Conservation (phyloP, 2,329 filamentous ascomycete species). For the Berkeleyomyces basicola region DNA sequence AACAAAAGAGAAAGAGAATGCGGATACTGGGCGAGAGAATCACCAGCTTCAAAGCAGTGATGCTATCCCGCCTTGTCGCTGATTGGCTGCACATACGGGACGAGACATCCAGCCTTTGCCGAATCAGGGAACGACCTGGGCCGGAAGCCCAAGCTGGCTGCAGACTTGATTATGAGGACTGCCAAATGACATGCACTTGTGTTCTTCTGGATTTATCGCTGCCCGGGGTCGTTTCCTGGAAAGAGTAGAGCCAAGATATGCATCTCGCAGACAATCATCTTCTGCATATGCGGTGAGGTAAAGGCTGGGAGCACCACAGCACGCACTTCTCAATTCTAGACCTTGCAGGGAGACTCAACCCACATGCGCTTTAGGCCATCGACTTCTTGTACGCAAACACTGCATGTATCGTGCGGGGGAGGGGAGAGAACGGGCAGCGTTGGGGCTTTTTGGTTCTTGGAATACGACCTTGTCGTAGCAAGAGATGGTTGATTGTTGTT, state of each 20-base stretch:
- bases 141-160: background rate
- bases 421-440: background rate
- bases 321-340: background rate
- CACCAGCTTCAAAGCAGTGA: background rate
- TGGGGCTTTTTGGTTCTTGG: background rate
- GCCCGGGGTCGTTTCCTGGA: background rate
- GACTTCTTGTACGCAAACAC: background rate
- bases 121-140: background rate
- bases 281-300: background rate
- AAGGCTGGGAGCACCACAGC: background rate
- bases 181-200: background rate
- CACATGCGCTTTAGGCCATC: too few relatives aligned
- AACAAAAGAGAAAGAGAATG: background rate
- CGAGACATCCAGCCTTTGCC: background rate
- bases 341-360: background rate
- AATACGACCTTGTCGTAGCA: background rate
- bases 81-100: slow-evolving; percentile 7
- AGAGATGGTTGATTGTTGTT: background rate
- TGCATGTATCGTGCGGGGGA: background rate
- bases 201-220: background rate
- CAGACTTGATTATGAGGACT: background rate
- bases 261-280: background rate
- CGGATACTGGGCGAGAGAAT: background rate
- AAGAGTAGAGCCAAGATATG: background rate
- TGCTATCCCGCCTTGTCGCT: background rate